These are phyloP conservation scores for Funneliformis caledonium DNA, from an alignment of 371 early-diverging fungal genomes.

Conservation along the genomic window DNA sequence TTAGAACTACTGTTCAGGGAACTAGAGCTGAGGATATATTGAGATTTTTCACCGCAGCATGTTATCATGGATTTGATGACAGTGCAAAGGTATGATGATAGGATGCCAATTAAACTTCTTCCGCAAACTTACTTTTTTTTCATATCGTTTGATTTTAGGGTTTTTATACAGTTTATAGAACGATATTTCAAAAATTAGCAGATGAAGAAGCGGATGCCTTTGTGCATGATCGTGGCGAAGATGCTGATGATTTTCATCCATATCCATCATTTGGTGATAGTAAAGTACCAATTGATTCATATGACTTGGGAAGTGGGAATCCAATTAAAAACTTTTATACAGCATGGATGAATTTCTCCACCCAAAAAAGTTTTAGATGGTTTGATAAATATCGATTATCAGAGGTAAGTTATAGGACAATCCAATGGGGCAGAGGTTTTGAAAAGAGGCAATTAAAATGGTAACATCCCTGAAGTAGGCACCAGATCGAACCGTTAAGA, in stretches of 20 bases:
- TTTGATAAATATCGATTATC: conserved; percentile 83
- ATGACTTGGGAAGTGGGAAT: conserved; percentile 43
- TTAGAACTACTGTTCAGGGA: conserved; percentile 53
- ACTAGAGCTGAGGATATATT: conserved; percentile 67
- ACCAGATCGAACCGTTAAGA: conserved; percentile 78
- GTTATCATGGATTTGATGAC: conserved; percentile 72
- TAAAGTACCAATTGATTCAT: conserved; percentile 55
- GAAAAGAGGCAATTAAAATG: background rate
- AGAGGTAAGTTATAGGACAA: conserved; percentile 49
- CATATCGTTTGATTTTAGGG: conserved; percentile 49
- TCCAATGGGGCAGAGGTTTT: background rate
- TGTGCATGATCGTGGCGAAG: conserved; percentile 51
- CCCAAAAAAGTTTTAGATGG: conserved; percentile 87
- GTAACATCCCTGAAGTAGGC: conserved; percentile 47
- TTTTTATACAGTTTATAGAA: conserved; percentile 82
- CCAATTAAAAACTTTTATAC: conserved; percentile 67
- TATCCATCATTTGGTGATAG: conserved; percentile 64
- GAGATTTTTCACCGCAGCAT: conserved; percentile 69
- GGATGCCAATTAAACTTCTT: background rate
- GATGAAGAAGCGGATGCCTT: conserved; percentile 79
- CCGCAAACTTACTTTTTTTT: background rate
- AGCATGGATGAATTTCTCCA: conserved; percentile 76
- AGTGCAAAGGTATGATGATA: conserved; percentile 48
- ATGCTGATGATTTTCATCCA: conserved; percentile 40
- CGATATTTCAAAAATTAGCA: conserved; percentile 75